These are phyloP conservation scores for Pyrus communis DNA, from an alignment of 306 rosid genomes.

Conservation along the genomic window DNA sequence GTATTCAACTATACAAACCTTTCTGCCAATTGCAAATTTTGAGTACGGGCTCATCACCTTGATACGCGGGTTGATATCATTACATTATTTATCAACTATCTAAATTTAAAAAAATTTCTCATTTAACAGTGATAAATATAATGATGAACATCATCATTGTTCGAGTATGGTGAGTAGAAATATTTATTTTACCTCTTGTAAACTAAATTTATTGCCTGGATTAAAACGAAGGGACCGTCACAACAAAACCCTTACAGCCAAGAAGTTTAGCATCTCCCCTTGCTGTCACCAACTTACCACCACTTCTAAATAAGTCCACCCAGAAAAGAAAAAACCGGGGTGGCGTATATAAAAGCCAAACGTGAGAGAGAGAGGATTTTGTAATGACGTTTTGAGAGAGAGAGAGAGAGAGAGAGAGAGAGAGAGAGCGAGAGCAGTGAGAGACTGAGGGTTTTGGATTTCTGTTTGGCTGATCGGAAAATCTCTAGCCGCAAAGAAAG, in stretches of 20 bases:
- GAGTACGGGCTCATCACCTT: too few species aligned
- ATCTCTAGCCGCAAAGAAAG: constrained; percentile 8
- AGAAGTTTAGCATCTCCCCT: not conserved
- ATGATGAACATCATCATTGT: too few species aligned
- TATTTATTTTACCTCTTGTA: too few species aligned
- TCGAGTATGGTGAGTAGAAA: too few species aligned
- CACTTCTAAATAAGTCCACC: not conserved
- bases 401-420: not conserved
- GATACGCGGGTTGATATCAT: too few species aligned
- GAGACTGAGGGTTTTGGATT: constrained; percentile 15
- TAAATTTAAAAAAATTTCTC: too few species aligned
- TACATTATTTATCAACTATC: rapidly evolving
- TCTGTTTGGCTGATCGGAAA: constrained; percentile 31
- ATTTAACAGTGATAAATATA: too few species aligned
- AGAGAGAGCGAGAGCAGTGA: not conserved
- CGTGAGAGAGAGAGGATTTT: not conserved
- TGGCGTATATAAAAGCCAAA: not conserved
- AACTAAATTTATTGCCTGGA: not conserved
- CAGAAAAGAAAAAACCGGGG: not conserved
- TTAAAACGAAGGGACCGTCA: not conserved
- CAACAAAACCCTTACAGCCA: not conserved
- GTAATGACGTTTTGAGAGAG: not conserved
- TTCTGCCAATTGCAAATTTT: too few species aligned
- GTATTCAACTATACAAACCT: too few species aligned
- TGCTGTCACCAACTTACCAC: not conserved